Conservation (phyloP, 2,329 filamentous ascomycete species). For the Fusarium sp. region DNA sequence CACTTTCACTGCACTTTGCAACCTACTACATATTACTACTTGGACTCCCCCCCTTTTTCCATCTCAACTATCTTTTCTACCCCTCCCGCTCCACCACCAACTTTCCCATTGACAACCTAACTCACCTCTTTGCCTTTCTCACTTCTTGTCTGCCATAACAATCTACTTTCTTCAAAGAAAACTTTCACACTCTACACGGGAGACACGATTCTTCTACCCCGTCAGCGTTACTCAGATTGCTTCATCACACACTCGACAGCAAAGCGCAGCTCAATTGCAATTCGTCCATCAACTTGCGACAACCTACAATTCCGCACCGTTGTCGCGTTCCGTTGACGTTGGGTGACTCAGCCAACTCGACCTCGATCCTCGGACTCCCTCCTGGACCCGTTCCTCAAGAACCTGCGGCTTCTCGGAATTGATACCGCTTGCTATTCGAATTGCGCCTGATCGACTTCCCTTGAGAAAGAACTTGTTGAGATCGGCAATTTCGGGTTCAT, state of each 20-base stretch:
- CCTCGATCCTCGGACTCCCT: slow-evolving; percentile 25
- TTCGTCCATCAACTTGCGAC: slow-evolving; percentile 29
- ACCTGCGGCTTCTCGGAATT: slow-evolving; percentile 17
- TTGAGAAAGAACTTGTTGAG: neutral
- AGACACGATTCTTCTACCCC: slow-evolving; percentile 16
- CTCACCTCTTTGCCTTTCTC: slow-evolving; percentile 38
- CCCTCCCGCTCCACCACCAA: slow-evolving; percentile 45
- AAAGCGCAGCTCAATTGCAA: slow-evolving; percentile 18
- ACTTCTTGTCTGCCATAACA: slow-evolving; percentile 30
- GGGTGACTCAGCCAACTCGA: slow-evolving; percentile 37
- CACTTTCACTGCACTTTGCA: neutral
- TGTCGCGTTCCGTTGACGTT: slow-evolving; percentile 24
- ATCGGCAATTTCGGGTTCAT: slow-evolving; percentile 7
- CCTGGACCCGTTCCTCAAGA: slow-evolving; percentile 1
- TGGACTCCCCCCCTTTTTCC: slow-evolving; percentile 43
- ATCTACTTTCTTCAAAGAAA: slow-evolving; percentile 31
- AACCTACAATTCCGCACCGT: slow-evolving; percentile 5
- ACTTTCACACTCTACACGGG: slow-evolving; percentile 4
- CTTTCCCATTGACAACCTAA: slow-evolving; percentile 42
- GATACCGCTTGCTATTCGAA: slow-evolving; percentile 5
- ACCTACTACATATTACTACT: slow-evolving; percentile 42
- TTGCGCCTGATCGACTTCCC: slow-evolving; percentile 11
- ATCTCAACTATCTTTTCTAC: slow-evolving; percentile 38
- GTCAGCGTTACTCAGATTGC: slow-evolving; percentile 11
- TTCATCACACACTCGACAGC: neutral